Percentiles rank a stretch among this genome's conserved stretches.
Evolutionary conservation across 164 flowering plant species (phyloP).

Genomic region (Nymphaea thermarum): DNA sequence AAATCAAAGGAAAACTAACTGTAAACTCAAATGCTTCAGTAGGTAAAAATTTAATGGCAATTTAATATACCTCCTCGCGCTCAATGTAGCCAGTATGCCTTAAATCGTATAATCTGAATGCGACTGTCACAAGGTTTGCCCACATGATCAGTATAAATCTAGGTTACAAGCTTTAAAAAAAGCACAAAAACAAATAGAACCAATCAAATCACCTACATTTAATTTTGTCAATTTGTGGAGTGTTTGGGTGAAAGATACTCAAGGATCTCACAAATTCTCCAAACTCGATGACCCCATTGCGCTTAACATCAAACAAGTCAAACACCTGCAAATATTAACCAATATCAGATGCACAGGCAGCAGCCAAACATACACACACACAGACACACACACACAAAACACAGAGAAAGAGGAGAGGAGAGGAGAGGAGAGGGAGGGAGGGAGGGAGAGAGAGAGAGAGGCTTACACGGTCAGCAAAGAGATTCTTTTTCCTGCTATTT

Average conservation of each 20-base stretch:
- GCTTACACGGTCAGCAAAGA: constrained; percentile 55
- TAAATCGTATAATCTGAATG: constrained; percentile 63
- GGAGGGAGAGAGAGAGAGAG: too few relatives aligned
- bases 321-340: constrained; percentile 37
- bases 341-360: neutral
- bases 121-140: constrained; percentile 37
- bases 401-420: too few relatives aligned
- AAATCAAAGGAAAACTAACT: too few relatives aligned
- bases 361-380: neutral
- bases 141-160: neutral
- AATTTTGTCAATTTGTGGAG: constrained; percentile 46
- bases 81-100: constrained; percentile 72
- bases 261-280: constrained; percentile 83
- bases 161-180: neutral
- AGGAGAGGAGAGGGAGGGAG: too few relatives aligned
- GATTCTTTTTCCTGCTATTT: constrained; percentile 38
- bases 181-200: too few relatives aligned
- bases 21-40: too few relatives aligned
- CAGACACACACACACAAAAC: too few relatives aligned
- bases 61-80: constrained; percentile 45
- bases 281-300: constrained; percentile 84
- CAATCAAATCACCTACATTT: constrained; percentile 32
- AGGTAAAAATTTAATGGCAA: too few relatives aligned
- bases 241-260: constrained; percentile 69
- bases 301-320: constrained; percentile 68